phyloP scores from a whole-genome alignment of 1,139 yeast species.

The Hemisphaericaspora lyxosophila region DNA sequence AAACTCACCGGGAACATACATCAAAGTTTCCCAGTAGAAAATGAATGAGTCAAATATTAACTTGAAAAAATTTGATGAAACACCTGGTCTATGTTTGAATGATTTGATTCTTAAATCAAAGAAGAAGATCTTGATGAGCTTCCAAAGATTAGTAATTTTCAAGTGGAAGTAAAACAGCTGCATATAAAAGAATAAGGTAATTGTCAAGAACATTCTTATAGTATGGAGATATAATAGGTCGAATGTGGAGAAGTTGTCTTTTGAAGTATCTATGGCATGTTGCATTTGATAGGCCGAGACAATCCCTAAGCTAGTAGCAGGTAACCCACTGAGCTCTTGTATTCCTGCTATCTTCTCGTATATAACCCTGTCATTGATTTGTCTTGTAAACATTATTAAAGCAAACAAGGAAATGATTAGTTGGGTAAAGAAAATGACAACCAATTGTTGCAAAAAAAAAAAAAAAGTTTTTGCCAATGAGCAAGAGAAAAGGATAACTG shows the following conservation, averaged over 20 bases:
- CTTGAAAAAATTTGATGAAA: conserved; percentile 7
- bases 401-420: background rate
- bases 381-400: conserved; percentile 4
- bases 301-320: conserved; percentile 14
- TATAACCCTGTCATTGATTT: conserved; percentile 5
- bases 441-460: conserved; percentile 3
- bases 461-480: background rate
- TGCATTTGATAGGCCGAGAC: conserved; percentile 9
- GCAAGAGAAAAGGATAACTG: background rate
- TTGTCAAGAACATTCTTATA: conserved; percentile 16
- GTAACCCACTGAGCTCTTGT: conserved; percentile 12
- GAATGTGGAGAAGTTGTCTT: conserved; percentile 18
- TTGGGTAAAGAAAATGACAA: background rate
- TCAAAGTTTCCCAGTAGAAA: conserved; percentile 8
- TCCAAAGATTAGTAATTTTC: conserved; percentile 8
- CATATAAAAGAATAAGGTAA: conserved; percentile 11
- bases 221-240: conserved; percentile 22
- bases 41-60: conserved; percentile 2
- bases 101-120: conserved; percentile 13
- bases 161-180: conserved; percentile 5
- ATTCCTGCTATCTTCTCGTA: conserved; percentile 5
- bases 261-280: conserved; percentile 12
- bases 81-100: conserved; percentile 7
- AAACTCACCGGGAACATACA: conserved; percentile 8
- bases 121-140: conserved; percentile 11